Percentiles rank a stretch among this genome's conserved stretches.
phyloP scores from a whole-genome alignment of 352 stramenopile species.

The Phytophthora pini region DNA sequence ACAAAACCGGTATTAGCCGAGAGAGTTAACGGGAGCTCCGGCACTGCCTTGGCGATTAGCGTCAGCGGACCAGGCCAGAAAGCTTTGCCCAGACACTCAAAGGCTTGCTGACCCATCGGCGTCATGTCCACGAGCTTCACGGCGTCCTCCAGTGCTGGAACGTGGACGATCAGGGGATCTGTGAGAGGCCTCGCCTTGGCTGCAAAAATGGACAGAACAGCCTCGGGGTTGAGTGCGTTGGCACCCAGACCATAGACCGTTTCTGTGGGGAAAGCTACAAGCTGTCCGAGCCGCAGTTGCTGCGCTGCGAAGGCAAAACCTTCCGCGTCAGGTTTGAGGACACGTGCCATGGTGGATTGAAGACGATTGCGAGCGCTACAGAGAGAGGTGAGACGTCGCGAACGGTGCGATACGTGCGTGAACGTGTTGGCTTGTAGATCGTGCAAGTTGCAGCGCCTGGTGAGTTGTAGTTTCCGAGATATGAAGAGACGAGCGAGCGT shows the following conservation, averaged over 20 bases:
- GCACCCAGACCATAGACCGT: slow-evolving; percentile 99
- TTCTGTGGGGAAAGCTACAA: slow-evolving; percentile 98
- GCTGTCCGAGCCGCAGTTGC: slow-evolving; percentile 73
- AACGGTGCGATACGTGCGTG: slow-evolving; percentile 3
- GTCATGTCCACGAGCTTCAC: slow-evolving; percentile 90
- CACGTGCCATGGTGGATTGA: slow-evolving; percentile 44
- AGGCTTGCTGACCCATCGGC: slow-evolving; percentile 62
- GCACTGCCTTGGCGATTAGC: slow-evolving; percentile 93
- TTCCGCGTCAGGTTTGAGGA: slow-evolving; percentile 52
- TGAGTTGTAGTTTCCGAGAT: neutral
- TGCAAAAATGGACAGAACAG: slow-evolving; percentile 96
- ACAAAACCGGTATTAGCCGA: slow-evolving; percentile 97
- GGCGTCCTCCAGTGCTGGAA: slow-evolving; percentile 88
- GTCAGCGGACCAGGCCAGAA: slow-evolving; percentile 99
- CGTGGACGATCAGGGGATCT: slow-evolving; percentile 99
- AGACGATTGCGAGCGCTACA: slow-evolving; percentile 17
- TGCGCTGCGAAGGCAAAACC: slow-evolving; percentile 62
- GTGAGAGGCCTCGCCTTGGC: slow-evolving; percentile 95
- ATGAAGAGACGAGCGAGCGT: slow-evolving; percentile 2
- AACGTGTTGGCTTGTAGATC: slow-evolving; percentile 27
- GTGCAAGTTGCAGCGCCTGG: slow-evolving; percentile 5
- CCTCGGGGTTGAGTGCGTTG: slow-evolving; percentile 94
- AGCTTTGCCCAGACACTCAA: slow-evolving; percentile 81
- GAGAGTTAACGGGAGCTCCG: slow-evolving; percentile 80
- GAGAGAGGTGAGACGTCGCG: slow-evolving; percentile 16